Evolutionary conservation across 495 filamentous ascomycete genomes (phyloP).

Genomic region (Aspergillus coremiiformis): DNA sequence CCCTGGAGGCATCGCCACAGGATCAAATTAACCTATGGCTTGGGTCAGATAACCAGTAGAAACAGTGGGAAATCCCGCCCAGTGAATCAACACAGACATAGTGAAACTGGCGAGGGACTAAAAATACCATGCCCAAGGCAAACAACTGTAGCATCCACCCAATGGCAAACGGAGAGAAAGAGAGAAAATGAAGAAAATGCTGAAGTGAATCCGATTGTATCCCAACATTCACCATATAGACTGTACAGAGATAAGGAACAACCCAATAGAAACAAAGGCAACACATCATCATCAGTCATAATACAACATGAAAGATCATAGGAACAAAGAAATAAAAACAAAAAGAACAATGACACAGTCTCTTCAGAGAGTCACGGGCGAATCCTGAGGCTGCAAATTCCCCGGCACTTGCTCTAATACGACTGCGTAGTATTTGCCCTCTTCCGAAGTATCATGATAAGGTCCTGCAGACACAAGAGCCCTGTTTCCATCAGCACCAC

Average conservation of each 20-base stretch:
- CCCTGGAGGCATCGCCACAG: neutral
- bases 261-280: neutral
- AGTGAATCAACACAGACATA: neutral
- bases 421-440: constrained; percentile 40
- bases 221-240: neutral
- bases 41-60: neutral
- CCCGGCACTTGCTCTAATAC: constrained; percentile 28
- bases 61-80: neutral
- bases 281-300: neutral
- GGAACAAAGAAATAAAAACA: too few species aligned
- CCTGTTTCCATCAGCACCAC: constrained; percentile 16
- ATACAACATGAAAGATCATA: neutral
- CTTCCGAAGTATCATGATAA: constrained; percentile 35
- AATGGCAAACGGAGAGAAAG: neutral
- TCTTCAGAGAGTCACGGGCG: neutral
- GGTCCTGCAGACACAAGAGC: constrained; percentile 33
- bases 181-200: too few species aligned
- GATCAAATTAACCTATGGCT: too few species aligned
- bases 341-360: neutral
- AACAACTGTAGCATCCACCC: neutral
- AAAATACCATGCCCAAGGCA: neutral
- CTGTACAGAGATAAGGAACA: neutral
- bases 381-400: neutral
- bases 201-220: neutral
- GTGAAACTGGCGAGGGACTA: neutral